Evolutionary conservation across 2,329 filamentous ascomycete species (phyloP), one percentile per base, ranked within the genome.

Genomic region (Xylaria arbuscula): DNA sequence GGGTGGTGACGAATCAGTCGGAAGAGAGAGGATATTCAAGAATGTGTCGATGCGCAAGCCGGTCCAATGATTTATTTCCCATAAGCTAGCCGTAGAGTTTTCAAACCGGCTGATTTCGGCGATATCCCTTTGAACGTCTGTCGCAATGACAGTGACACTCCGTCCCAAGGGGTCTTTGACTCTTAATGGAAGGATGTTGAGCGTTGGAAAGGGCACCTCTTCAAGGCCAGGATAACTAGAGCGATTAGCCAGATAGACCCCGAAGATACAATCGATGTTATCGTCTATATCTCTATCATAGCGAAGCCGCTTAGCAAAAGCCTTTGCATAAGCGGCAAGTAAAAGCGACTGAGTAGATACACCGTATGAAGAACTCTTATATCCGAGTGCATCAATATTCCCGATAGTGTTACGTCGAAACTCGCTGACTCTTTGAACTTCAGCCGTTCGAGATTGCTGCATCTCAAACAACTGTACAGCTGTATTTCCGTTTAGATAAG

Each of bases 181-280:
- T 11, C 85, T 84, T 0, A 98, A 80, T 0, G 94, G 93, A 1
- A 97, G 85, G 3, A 98, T 84, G 72, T 92, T 94, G 22, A 98
- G 84, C 0, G 93, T 96, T 0, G 94, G 94, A 38, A 88, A 90
- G 0, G 85, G 81, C 0, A 73, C 71, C 0, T 82, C 76, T 1
- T 87, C 81, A 0, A 89, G 77, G 2, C 85, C 81, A 9, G 85
- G 79, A 24, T 83, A 81, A 11, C 86, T 82, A 0, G 86, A 85
- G 60, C 93, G 87, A 77, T 97, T 97, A 50, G 93, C 92, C 9
- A 97, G 86, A 78, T 97, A 98, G 24, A 97, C 80, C 1, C 94
- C 94, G 59, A 97, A 85, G 0, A 93, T 80, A 1, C 92, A 79
- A 47, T 87, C 82, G 6, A 75, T 56, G 36, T 72, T 60, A 2